These are phyloP conservation scores for Trichothecium sympodiale DNA, from an alignment of 2,329 filamentous ascomycete genomes.

Conservation along the genomic window DNA sequence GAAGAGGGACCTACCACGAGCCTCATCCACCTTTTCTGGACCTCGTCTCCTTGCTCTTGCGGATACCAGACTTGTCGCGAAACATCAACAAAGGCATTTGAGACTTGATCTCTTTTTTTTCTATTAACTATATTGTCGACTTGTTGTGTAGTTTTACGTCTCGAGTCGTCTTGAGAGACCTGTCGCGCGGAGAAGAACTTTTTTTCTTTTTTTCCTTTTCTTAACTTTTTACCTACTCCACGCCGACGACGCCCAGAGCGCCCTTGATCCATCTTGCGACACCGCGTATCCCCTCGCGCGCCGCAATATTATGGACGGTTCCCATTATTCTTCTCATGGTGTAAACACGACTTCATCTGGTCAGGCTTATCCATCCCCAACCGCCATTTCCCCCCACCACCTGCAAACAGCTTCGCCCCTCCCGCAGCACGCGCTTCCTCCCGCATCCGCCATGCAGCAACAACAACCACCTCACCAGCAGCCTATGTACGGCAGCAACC, in stretches of 20 bases:
- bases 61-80: too few relatives aligned
- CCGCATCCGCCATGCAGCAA: slow-evolving; percentile 27
- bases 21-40: slow-evolving; percentile 27
- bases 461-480: not conserved
- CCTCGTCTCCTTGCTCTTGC: slow-evolving; percentile 12
- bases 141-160: not conserved
- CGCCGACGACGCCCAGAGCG: slow-evolving; percentile 7
- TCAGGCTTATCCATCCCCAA: slow-evolving; percentile 39
- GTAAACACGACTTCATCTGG: slow-evolving; percentile 41
- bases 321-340: slow-evolving; percentile 40
- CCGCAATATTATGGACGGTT: slow-evolving; percentile 40
- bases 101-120: slow-evolving; percentile 1
- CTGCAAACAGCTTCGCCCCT: slow-evolving; percentile 35
- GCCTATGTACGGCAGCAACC: slow-evolving; percentile 43
- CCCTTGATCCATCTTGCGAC: slow-evolving; percentile 2
- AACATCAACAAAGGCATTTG: slow-evolving; percentile 10
- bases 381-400: slow-evolving; percentile 40
- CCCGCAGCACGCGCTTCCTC: slow-evolving; percentile 41
- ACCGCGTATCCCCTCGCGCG: slow-evolving; percentile 8
- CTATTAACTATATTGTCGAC: not conserved
- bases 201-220: not conserved
- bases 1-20: slow-evolving; percentile 26
- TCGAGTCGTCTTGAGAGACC: not conserved
- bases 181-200: not conserved
- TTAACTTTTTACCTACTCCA: slow-evolving; percentile 5